Base-by-base conservation (phyloP, 805 yeast genomes). In the Candida chauliodis region DNA sequence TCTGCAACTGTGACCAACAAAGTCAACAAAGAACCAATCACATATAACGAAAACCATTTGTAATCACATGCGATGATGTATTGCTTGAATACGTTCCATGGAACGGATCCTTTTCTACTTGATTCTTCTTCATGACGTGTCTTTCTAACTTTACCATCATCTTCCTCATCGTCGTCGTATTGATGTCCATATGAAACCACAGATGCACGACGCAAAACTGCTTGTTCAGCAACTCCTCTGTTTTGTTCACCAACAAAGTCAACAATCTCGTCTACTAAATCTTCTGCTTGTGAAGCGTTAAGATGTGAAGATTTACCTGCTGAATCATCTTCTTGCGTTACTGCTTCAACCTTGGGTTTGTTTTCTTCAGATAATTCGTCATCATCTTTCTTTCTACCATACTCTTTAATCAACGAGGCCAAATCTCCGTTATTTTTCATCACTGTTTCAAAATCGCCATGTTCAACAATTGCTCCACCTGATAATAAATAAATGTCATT, bases 371-470 rank as follows among this genome's bases (percentile, higher is more conserved):
- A 41, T 13, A 47, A 47, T 28, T 50, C 56, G 38, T 34, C 45
- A 3, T 44, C 46, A 11, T 48, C 49, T 16, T 46, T 47, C n/a
- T 51, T 42, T 16, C 50, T 44, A 9, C 63, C 61, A 40, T 57
- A 62, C 33, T 64, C 70, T 6, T 42, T 44, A 28, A 63, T 56
- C 43, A 65, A 51, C 11, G 46, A 44, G 3, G 58, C 56, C 22
- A 75, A 58, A 8, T 58, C 62, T 1, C 71, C 60, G 10, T 55
- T 56, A n/a, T 30, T 33, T 11, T 48, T 49, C 69, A 74, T 55
- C 13, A 78, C 69, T 34, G 73, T 72, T 6, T 61, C 53, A 52
- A 73, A 83, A 6, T 69, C 63, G 9, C 87, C 68, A n/a, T 53
- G 44, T 42, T 66, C 72, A n/a, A 49, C 41, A 16, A 66, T 57